Base-by-base conservation (phyloP, 106 monocot genomes). In the Apostasia shenzhenica region DNA sequence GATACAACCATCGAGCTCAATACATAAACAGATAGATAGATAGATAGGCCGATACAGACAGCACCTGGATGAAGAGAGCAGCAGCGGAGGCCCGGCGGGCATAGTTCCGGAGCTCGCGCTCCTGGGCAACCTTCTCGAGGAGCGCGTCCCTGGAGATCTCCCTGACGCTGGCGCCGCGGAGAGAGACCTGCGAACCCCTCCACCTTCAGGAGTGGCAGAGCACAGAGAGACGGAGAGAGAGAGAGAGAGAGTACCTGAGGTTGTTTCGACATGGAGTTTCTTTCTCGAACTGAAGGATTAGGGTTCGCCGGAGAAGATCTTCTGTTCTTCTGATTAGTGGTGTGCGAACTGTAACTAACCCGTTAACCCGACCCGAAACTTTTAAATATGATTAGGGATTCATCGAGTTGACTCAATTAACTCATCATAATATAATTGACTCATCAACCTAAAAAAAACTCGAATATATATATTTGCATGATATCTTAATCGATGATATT, bases 101-200 rank as follows among this genome's bases (percentile, higher is more conserved):
- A 73, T 80, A 84, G 78, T 48, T 88, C 9, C 95, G 79, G 54
- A 88, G 77, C 80, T 95, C 83, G 67, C 95, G 74, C 80, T 95
- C 86, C 2, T 84, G 77, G 41, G 84, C 77, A 40, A 91, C 91
- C 76, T 82, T 88, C 79, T 88, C 73, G n/a, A 95, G 79, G 44
- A 95, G 86, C 38, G 91, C 95, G 52, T 95, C 91, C 76, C 91
- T 63, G 8, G 86, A 74, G 53, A 95, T 91, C 72, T 95, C 95
- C 67, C 71, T 79, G 2, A 86, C 81, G 76, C 95, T 95, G 26
- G 85, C 81, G 4, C 91, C 95, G 54, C 95, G 74, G 13, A 95
- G 69, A 1, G 91, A 95, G 1, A 95, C 91, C 91, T 93, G 70
- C 54, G 26, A 58, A 9, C 2, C 37, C n/a, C 45, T 13, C 47